Evolutionary conservation across 192 early-diverging fungal genomes (phyloP), one percentile per base, ranked within the genome.

Genomic region (Gigaspora rosea): DNA sequence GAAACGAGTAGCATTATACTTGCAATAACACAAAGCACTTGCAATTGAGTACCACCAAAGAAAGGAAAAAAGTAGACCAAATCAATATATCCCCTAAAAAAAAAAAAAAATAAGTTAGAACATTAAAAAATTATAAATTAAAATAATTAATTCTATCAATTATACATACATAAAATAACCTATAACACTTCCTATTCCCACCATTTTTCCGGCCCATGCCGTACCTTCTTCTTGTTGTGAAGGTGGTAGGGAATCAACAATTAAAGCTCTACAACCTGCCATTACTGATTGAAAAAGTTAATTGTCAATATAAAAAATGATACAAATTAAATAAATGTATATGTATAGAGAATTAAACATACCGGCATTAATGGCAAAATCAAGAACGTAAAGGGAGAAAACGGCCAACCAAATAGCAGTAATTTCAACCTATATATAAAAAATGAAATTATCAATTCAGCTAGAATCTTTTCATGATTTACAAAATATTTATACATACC

Each of bases 311-410:
- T 18, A 18, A 18, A 15, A 15, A 56, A 13, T 56, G 52, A 58
- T 18, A 69, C 10, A 15, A 27, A 57, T 50, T n/a, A 33, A 65
- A 22, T 13, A 51, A n/a, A n/a, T 11, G 27, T 33, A 56, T 13
- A 49, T 49, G 18, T 71, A 8, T n/a, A 18, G 2, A 59, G 35
- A 32, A 33, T 1, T 8, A 3, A 20, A 2, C 81, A 80, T 84
- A 88, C 87, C 87, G 57, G 89, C 89, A 79, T 98, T 98, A 59
- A 98, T 90, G 5, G 94, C 90, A 86, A 99, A 98, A 86, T 99
- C 97, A 22, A 99, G 82, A 11, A 92, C 73, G 79, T 96, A 98
- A 71, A 98, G 95, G 11, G 91, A 90, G 8, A 81, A 49, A 10
- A 98, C 92, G 15, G 94, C 95, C 62, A 94, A 78, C 36, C 87